Conservation (phyloP, 345 rosid genomes). For the Zanthoxylum bungeanum region DNA sequence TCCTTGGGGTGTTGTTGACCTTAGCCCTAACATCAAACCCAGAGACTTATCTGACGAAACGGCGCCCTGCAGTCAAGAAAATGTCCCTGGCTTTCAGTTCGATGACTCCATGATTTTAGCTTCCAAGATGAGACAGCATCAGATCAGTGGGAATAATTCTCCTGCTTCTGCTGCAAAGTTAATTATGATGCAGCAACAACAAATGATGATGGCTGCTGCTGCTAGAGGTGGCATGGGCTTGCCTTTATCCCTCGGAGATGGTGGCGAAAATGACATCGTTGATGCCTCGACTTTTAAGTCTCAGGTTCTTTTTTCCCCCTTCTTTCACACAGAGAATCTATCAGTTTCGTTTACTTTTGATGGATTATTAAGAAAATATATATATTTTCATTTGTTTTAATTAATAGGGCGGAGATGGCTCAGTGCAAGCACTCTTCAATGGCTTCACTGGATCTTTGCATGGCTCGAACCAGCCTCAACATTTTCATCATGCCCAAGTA, state of each 20-base stretch:
- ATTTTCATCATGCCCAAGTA: conserved; percentile 62
- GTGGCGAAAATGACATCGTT: conserved; percentile 33
- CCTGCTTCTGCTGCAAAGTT: no score
- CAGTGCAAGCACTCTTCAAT: conserved; percentile 46
- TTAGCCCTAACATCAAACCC: conserved; percentile 7
- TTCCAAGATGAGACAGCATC: conserved; percentile 39
- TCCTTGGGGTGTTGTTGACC: conserved; percentile 26
- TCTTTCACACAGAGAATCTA: no score
- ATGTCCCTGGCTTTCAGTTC: conserved; percentile 31
- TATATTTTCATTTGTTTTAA: no score
- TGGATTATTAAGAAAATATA: no score
- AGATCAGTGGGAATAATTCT: conserved; percentile 50
- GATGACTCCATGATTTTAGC: conserved; percentile 37
- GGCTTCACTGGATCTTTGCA: conserved; percentile 63
- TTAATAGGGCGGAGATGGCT: conserved; percentile 45
- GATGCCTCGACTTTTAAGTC: conserved; percentile 43
- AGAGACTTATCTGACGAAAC: conserved; percentile 46
- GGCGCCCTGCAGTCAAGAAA: conserved; percentile 17
- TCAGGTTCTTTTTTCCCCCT: conserved; percentile 24
- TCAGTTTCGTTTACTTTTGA: background rate
- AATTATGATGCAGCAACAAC: conserved; percentile 23
- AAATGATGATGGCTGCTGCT: conserved; percentile 40
- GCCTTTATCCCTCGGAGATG: conserved; percentile 21
- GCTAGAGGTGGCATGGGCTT: conserved; percentile 32
- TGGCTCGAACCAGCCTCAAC: conserved; percentile 35